Evolutionary conservation across 495 filamentous ascomycete species (phyloP), one percentile per base, ranked within the genome.

Genomic region (Astrothelium macrocarpum): DNA sequence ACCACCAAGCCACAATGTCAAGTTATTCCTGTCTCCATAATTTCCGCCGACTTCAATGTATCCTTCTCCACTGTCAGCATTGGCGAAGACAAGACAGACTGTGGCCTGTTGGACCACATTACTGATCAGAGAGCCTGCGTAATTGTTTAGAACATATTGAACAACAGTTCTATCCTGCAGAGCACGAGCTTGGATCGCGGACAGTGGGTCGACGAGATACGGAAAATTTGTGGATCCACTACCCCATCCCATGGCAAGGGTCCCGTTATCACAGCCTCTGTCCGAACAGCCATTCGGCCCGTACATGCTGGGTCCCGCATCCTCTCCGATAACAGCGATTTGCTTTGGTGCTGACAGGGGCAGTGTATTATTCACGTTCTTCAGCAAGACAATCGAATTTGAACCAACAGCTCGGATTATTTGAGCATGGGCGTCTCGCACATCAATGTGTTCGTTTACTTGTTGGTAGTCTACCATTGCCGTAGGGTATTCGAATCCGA

Each of bases 201-300:
- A 84, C 56, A 95, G 84, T 0, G 94, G 94, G 2, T 91, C 91
- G 65, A 95, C 78, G 2, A 98, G 81, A 75, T 97, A 97, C 0
- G 94, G 92, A 80, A 91, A 97, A 68, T 94, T 87, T 36, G 89
- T 82, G 25, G 88, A 90, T 60, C 94, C 94, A 64, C 14, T 66
- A 18, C 93, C 94, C 94, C 93, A 98, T 58, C 85, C 92, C 87
- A 96, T 92, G 32, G 88, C 94, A 32, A 97, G 80, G 5, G 93
- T 97, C 32, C 92, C 93, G 46, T 85, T 83, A 71, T 90, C 79
- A 65, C 94, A 96, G n/a, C 88, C 85, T 43, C 88, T 85, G 75
- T 98, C 90, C 43, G 68, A 32, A 71, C 91, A 96, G 25, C 87
- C 85, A 72, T 98, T 97, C 20, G 90, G 89, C n/a, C 94, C 94